Percentiles rank a stretch among this genome's conserved stretches.
Evolutionary conservation across 202 grass and related monocot species (phyloP).

Genomic region (Zizania palustris): DNA sequence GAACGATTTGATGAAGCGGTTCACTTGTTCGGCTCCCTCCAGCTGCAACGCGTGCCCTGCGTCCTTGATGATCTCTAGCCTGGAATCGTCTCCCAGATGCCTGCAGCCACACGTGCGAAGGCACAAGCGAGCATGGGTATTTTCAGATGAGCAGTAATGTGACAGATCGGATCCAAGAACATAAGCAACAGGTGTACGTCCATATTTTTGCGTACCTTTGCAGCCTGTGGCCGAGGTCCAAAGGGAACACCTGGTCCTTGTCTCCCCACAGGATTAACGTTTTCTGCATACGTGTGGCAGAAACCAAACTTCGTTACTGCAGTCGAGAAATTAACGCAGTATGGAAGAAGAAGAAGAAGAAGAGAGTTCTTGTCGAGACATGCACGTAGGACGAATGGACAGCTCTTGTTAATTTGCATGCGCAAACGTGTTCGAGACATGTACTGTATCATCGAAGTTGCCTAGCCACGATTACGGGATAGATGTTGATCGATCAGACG

Average conservation of each 20-base stretch:
- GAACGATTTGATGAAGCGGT: slow-evolving; percentile 58
- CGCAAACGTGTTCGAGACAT: no score
- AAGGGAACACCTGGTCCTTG: slow-evolving; percentile 76
- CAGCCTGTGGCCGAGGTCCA: slow-evolving; percentile 63
- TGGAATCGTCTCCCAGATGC: slow-evolving; percentile 64
- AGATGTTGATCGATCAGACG: background rate
- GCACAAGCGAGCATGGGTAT: background rate
- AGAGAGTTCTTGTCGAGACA: no score
- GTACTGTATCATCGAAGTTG: background rate
- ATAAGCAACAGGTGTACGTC: background rate
- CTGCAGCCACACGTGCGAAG: slow-evolving; percentile 25
- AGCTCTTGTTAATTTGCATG: no score
- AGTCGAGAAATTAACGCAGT: no score
- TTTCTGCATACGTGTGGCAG: slow-evolving; percentile 37
- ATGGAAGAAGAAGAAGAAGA: no score
- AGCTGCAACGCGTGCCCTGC: slow-evolving; percentile 85
- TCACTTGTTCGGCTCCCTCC: slow-evolving; percentile 61
- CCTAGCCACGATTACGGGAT: background rate
- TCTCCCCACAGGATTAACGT: slow-evolving; percentile 86
- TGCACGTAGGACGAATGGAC: no score
- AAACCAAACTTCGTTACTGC: background rate
- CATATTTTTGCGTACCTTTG: slow-evolving; percentile 54
- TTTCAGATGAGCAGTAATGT: background rate
- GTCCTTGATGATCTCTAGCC: slow-evolving; percentile 73
- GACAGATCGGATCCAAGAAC: no score